Base-by-base conservation (phyloP, 2,329 filamentous ascomycete species). In the Penicillium thymicola region DNA sequence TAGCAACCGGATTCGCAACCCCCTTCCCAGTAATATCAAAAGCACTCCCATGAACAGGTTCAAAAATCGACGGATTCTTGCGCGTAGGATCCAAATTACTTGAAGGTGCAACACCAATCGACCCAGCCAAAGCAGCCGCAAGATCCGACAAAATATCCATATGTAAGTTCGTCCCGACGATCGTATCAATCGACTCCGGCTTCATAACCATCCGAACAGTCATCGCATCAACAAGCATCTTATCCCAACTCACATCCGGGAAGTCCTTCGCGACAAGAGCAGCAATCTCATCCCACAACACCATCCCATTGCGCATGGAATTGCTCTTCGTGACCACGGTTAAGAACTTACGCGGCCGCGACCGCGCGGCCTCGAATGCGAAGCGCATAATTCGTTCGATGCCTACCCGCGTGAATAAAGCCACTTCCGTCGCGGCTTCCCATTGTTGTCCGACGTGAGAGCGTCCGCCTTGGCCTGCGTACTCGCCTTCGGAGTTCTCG, bases 31-130 rank as follows among this genome's bases (percentile, higher is more conserved):
- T 32, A 13, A 32, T 87, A 59, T 88, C 85, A 5, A 83, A 84
- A 0, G 84, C 85, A 48, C 79, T 83, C 1, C 84, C 85, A 63
- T 87, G 85, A n/a, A 85, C 81, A 11, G 84, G 82, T 69, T 87
- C 83, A 60, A 86, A 86, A 66, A 86, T 76, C 43, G 80, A 83
- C 0, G 85, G 85, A 59, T 82, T 83, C 60, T 79, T 71, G 21
- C 82, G 74, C 8, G 81, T 84, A 0, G 87, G 86, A 61, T 89
- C 86, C 2, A 89, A 73, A 62, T 88, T 89, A 54, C 79, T 83
- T 0, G 86, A 88, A 2, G 87, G 86, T 4, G 87, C 87, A 49
- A 90, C 87, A 10, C 87, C 87, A 59, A 89, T 89, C 1, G 82
- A 86, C 0, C 87, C 87, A 1, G 86, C 86, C 6, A 89, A 73